phyloP scores from a whole-genome alignment of 2,329 filamentous ascomycete genomes.

The Aspergillus pseudonomiae region DNA sequence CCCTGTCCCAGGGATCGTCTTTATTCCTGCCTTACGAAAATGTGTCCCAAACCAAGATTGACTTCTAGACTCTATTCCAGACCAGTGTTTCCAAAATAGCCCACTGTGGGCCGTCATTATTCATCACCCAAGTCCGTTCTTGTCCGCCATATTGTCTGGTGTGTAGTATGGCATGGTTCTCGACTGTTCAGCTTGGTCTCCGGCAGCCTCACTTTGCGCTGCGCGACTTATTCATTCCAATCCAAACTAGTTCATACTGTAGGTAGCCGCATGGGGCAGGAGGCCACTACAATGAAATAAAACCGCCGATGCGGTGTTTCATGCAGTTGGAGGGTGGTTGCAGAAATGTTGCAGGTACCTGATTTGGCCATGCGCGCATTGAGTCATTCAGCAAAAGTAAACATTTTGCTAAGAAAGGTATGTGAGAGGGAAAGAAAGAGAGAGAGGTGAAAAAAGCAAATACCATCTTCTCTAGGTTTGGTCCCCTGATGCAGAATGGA shows the following conservation, averaged over 20 bases:
- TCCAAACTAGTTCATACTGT: not conserved
- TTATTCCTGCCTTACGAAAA: constrained; percentile 1
- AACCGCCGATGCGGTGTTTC: not conserved
- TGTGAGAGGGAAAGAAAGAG: not conserved
- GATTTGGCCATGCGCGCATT: constrained; percentile 1
- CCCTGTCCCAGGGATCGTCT: constrained; percentile 9
- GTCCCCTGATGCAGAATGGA: not conserved
- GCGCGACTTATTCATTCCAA: not conserved
- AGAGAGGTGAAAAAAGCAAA: not conserved
- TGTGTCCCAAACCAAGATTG: not conserved
- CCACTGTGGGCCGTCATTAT: not conserved
- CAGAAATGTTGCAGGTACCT: constrained; percentile 6
- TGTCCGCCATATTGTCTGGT: not conserved
- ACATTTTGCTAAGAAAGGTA: not conserved
- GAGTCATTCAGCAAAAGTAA: not conserved
- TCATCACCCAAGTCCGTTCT: not conserved
- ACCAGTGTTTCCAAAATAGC: not conserved
- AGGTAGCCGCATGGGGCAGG: constrained; percentile 4
- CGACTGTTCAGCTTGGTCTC: not conserved
- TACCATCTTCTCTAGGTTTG: not conserved
- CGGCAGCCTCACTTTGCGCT: not conserved
- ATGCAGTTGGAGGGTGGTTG: not conserved
- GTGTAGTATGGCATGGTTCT: not conserved
- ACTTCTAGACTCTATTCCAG: not conserved
- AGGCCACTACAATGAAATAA: not conserved